Evolutionary conservation across 306 rosid species (phyloP), one percentile per base, ranked within the genome.

Genomic region (Vigna nakashimae): DNA sequence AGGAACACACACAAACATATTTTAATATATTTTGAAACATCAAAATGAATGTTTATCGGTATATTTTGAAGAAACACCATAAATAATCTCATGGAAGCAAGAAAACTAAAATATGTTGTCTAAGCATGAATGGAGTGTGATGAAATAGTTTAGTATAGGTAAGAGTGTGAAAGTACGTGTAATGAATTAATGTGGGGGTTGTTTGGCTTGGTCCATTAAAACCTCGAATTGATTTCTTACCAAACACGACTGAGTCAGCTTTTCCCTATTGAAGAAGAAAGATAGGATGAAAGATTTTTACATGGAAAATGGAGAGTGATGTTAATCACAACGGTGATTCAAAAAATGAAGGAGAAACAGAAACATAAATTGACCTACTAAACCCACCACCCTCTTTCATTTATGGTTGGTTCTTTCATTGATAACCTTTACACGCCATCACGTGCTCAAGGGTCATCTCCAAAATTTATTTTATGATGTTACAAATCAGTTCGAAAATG

Each of bases 241-340:
- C 86, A 78, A 82, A 73, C 76, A 0, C 2, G 34, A 9, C 38
- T 77, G 40, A 62, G 78, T 43, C 63, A 46, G 49, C 34, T 45
- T 14, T 64, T 63, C 12, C 42, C 4, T 13, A 56, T 69, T 82
- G 45, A 68, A 50, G 52, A 82, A 60, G 81, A 40, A 62, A 60
- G 77, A 48, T 48, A 57, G 14, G 42, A 22, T 58, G 32, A 58
- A 58, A 12, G 49, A 69, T 53, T 32, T 45, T 32, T 7, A 53
- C 53, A 55, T 20, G 18, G 12, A 66, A 68, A 11, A 9, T 42
- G 46, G 46, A 42, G 68, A 13, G 75, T 17, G 75, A 55, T 24
- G 57, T 1, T 36, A 36, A 36, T 36, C 7, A 36, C 42, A 36
- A 34, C 5, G 38, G 6, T 5, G 42, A 7, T 2, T 71, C 48